These are phyloP conservation scores for Verticillium tricorpus DNA, from an alignment of 2,329 filamentous ascomycete genomes.

Conservation along the genomic window DNA sequence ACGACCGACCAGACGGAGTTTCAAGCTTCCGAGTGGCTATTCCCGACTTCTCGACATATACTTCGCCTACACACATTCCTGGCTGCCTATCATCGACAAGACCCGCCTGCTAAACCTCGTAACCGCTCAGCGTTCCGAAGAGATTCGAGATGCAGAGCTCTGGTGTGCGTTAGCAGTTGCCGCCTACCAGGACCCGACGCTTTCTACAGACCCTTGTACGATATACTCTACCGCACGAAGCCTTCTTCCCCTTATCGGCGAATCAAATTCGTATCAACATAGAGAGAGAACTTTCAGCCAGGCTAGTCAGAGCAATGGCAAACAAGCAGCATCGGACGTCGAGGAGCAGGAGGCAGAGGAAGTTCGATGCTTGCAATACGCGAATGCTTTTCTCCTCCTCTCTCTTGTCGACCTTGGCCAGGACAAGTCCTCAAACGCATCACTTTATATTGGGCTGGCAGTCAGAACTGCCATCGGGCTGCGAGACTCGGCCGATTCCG, in stretches of 20 bases:
- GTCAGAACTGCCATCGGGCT: conserved; percentile 29
- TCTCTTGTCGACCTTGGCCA: conserved; percentile 59
- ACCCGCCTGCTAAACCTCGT: conserved; percentile 42
- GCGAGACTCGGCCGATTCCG: background rate
- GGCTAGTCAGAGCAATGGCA: background rate
- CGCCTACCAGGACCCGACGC: conserved; percentile 44
- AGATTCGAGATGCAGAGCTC: conserved; percentile 48
- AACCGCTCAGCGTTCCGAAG: conserved; percentile 20
- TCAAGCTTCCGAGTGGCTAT: conserved; percentile 38
- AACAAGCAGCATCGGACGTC: background rate
- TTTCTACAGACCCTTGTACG: conserved; percentile 23
- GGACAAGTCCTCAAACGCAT: conserved; percentile 53
- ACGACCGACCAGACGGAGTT: background rate
- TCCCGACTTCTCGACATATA: conserved; percentile 66
- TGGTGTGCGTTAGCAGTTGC: conserved; percentile 58
- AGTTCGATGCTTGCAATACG: conserved; percentile 28
- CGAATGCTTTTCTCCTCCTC: conserved; percentile 54
- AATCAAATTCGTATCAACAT: background rate
- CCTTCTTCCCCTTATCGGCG: conserved; percentile 45
- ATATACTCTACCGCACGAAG: conserved; percentile 47
- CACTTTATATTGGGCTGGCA: conserved; percentile 61
- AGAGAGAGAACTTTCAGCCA: background rate
- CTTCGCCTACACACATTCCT: conserved; percentile 70
- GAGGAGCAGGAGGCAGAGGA: background rate
- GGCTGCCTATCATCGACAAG: conserved; percentile 70